Evolutionary conservation across 768 basidiomycete species (phyloP), one percentile per base, ranked within the genome.

Genomic region (Cyclocybe cylindracea): DNA sequence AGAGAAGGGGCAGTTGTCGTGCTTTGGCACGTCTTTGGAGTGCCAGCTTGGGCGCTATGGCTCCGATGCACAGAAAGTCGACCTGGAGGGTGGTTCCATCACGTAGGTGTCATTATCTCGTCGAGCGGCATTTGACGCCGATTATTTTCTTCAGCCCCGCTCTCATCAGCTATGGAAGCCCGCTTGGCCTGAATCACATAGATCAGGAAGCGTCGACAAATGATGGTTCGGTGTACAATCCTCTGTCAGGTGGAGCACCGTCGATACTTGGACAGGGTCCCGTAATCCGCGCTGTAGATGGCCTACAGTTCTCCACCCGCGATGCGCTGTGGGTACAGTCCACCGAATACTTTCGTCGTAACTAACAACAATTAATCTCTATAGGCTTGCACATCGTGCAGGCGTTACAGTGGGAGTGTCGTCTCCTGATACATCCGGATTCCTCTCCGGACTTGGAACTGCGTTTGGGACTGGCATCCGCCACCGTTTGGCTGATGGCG

Each of bases 171-270:
- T 86, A 76, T 40, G 87, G 87, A 14, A 82, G 83, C 38, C 69
- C 69, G 16, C 65, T 91, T 16, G 89, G 85, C 8, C 67, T 89
- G n/a, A 73, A 77, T 50, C 84, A 89, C 56, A 91, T 91, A 39
- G 63, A 73, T 1, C 66, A 65, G 24, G 88, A 90, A 63, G 49
- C 66, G 6, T 78, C 78, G 0, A 86, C 87, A 1, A 72, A 73
- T 32, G 89, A 91, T 56, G 88, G 89, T 2, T 51, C 60, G 16
- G 77, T 82, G 4, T 70, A 70, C 43, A 80, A 84, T 53, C 72
- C 78, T 16, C 53, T 83, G 65, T 58, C 62, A 57, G 55, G 66
- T 2, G 63, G 70, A 9, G 61, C 78, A 3, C 79, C 82, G 3
- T 57, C 58, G 6, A 66, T 83, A 45, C 58, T 83, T 10, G 77